A percentile compares a stretch with the other conserved stretches of the same genome.
These are phyloP conservation scores for Antrodiella citrinella DNA, from an alignment of 768 basidiomycete genomes.

Conservation along the genomic window DNA sequence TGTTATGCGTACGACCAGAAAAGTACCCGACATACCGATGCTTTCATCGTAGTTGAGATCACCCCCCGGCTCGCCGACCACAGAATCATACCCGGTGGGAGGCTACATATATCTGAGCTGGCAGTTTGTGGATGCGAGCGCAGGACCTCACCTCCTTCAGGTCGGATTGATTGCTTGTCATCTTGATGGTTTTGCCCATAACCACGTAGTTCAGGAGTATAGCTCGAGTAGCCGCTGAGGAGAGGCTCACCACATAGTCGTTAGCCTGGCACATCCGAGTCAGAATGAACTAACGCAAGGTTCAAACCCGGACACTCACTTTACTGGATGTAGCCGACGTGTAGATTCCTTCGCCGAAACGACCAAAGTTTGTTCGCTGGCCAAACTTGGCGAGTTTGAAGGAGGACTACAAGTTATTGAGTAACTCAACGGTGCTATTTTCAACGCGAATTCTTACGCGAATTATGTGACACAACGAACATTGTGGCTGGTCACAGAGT, in stretches of 20 bases:
- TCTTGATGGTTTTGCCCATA: constrained; percentile 14
- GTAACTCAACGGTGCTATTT: background rate
- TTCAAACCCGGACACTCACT: constrained; percentile 11
- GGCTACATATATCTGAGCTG: constrained; percentile 14
- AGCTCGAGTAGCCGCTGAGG: constrained; percentile 10
- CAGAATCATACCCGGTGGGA: constrained; percentile 16
- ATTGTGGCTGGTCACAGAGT: constrained; percentile 11
- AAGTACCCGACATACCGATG: constrained; percentile 16
- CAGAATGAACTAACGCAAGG: background rate
- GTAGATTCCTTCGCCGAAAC: constrained; percentile 20
- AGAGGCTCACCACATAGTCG: constrained; percentile 11
- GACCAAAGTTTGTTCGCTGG: constrained; percentile 14
- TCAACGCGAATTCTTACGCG: constrained; percentile 4
- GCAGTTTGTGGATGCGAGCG: background rate
- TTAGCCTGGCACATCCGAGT: constrained; percentile 11
- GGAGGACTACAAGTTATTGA: constrained; percentile 10
- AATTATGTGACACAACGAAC: constrained; percentile 19
- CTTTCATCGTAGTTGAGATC: constrained; percentile 21
- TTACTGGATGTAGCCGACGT: constrained; percentile 22
- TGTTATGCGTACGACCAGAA: background rate
- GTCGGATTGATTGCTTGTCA: constrained; percentile 2
- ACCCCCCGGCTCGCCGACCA: constrained; percentile 19
- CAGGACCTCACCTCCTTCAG: constrained; percentile 13
- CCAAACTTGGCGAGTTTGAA: constrained; percentile 12
- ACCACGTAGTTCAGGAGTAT: constrained; percentile 20